Conservation (phyloP, 345 rosid genomes). For the Citrus sp. region DNA sequence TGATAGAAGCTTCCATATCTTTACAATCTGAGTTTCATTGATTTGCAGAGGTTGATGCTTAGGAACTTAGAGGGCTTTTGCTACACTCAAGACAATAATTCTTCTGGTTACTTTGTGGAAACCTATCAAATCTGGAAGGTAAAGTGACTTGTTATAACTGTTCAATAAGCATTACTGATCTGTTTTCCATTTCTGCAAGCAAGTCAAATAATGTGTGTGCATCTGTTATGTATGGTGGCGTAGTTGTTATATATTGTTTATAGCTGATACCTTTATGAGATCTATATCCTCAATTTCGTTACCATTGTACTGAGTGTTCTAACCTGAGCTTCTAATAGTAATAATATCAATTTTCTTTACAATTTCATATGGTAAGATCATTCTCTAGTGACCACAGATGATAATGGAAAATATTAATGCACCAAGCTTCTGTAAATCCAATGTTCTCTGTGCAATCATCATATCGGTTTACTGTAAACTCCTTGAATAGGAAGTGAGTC, state of each 20-base stretch:
- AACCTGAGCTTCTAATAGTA: not conserved
- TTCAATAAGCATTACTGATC: too few relatives aligned
- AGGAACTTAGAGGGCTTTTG: too few relatives aligned
- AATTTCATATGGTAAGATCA: not conserved
- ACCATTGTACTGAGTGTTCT: not conserved
- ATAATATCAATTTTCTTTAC: not conserved
- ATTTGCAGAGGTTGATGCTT: too few relatives aligned
- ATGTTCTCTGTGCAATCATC: not conserved
- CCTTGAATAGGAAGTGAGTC: not conserved
- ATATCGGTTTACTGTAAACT: not conserved
- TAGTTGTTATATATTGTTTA: not conserved
- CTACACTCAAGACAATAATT: too few relatives aligned
- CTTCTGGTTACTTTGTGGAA: too few relatives aligned
- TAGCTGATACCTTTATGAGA: not conserved
- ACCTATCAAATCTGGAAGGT: too few relatives aligned
- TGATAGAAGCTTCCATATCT: not conserved
- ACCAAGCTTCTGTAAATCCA: not conserved
- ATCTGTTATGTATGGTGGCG: too few relatives aligned
- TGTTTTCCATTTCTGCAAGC: too few relatives aligned
- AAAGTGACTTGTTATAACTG: too few relatives aligned
- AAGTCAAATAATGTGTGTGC: too few relatives aligned
- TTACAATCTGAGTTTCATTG: not conserved
- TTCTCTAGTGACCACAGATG: not conserved
- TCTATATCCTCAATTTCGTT: not conserved
- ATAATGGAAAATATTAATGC: not conserved